phyloP scores from a whole-genome alignment of 2,329 filamentous ascomycete genomes.

The Aspergillus sp. region DNA sequence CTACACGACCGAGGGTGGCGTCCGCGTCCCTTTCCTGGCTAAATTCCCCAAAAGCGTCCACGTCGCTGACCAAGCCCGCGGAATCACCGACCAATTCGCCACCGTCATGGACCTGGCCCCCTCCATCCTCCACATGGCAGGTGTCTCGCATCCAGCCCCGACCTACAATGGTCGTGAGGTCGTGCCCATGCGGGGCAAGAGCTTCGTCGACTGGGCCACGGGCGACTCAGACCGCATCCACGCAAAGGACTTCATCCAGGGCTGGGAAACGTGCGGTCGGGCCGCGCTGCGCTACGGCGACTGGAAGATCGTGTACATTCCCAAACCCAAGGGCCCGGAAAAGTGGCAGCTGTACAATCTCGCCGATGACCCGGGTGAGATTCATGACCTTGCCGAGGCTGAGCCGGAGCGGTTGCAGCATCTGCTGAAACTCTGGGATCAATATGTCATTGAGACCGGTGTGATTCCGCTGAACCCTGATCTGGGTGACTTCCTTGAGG shows the following conservation, averaged over 20 bases:
- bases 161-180: constrained; percentile 48
- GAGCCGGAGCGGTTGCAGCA: constrained; percentile 43
- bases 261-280: constrained; percentile 54
- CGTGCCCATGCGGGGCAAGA: constrained; percentile 48
- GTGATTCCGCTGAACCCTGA: constrained; percentile 57
- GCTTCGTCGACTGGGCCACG: constrained; percentile 40
- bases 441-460: constrained; percentile 56
- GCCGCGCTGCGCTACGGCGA: constrained; percentile 52
- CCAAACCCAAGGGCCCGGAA: constrained; percentile 51
- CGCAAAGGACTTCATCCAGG: constrained; percentile 48
- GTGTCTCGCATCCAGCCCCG: constrained; percentile 48
- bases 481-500: constrained; percentile 54
- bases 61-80: constrained; percentile 18
- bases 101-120: constrained; percentile 51
- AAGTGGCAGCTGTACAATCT: constrained; percentile 57
- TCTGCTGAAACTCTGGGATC: constrained; percentile 52
- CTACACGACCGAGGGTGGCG: constrained; percentile 47
- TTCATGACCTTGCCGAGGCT: constrained; percentile 39
- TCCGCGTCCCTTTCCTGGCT: constrained; percentile 51
- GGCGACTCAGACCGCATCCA: constrained; percentile 40
- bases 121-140: constrained; percentile 39
- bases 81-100: constrained; percentile 49
- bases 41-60: constrained; percentile 31
- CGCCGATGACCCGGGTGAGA: constrained; percentile 48
- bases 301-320: constrained; percentile 57